These are phyloP conservation scores for Fusarium ambrosium DNA, from an alignment of 2,329 filamentous ascomycete species.

Conservation along the genomic window DNA sequence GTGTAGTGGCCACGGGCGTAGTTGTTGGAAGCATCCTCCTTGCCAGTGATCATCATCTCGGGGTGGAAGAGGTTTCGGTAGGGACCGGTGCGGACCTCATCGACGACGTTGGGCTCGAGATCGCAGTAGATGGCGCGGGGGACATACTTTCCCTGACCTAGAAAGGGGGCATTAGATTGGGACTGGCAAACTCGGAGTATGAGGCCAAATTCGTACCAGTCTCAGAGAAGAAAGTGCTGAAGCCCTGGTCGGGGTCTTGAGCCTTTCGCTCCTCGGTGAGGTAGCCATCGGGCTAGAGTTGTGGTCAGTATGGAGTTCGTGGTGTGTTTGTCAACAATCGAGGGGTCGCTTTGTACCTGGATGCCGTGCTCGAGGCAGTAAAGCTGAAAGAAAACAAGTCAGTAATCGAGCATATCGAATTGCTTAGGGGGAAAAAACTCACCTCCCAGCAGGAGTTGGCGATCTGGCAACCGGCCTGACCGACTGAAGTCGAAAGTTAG, in stretches of 20 bases:
- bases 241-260: constrained; percentile 92
- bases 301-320: constrained; percentile 28
- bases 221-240: constrained; percentile 99
- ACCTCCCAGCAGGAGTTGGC: constrained; percentile 99
- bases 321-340: constrained; percentile 40
- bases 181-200: neutral
- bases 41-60: constrained; percentile 99
- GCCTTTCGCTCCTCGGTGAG: constrained; percentile 98
- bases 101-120: constrained; percentile 99
- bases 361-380: constrained; percentile 99
- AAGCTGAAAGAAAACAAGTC: constrained; percentile 70
- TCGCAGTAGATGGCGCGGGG: constrained; percentile 99
- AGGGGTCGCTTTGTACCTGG: constrained; percentile 74
- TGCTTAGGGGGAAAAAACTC: constrained; percentile 59
- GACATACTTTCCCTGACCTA: constrained; percentile 98
- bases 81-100: constrained; percentile 97
- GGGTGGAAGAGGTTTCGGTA: constrained; percentile 99
- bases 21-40: constrained; percentile 99
- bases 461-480: constrained; percentile 99
- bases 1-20: constrained; percentile 99
- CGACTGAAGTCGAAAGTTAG: constrained; percentile 80
- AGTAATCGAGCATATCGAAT: constrained; percentile 47
- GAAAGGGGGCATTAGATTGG: constrained; percentile 39
- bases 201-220: constrained; percentile 75
- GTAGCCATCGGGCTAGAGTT: constrained; percentile 90